Conservation (phyloP, 2,329 filamentous ascomycete species). For the Aspergillus tanneri region DNA sequence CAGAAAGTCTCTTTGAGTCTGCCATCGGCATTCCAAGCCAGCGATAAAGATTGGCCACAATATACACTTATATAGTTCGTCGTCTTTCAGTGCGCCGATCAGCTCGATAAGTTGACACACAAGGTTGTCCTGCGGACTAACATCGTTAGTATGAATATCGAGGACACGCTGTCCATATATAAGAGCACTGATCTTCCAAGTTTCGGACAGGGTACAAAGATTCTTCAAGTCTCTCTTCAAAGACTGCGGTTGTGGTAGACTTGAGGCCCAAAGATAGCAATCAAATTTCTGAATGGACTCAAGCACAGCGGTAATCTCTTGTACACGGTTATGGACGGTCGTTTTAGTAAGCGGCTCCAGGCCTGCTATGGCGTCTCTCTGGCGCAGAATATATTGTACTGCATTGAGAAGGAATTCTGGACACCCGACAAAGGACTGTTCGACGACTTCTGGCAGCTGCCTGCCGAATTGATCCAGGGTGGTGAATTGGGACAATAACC, state of each 20-base stretch:
- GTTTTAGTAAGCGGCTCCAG: constrained; percentile 3
- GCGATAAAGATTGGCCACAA: constrained; percentile 38
- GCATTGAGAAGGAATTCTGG: constrained; percentile 33
- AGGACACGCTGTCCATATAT: constrained; percentile 35
- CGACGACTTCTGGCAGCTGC: constrained; percentile 27
- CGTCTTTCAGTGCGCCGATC: constrained; percentile 25
- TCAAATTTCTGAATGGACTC: constrained; percentile 26
- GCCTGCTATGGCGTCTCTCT: constrained; percentile 25
- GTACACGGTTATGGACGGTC: constrained; percentile 6
- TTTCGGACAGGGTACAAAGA: constrained; percentile 28
- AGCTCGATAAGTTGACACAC: constrained; percentile 26
- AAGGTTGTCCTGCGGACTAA: constrained; percentile 19
- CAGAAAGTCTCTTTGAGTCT: constrained; percentile 25
- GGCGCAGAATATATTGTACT: constrained; percentile 28
- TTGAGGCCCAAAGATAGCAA: constrained; percentile 27
- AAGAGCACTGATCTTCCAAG: constrained; percentile 31
- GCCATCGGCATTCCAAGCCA: constrained; percentile 29
- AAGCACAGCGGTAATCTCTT: constrained; percentile 19
- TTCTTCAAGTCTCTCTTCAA: constrained; percentile 16
- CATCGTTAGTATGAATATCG: constrained; percentile 21
- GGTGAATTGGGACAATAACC: constrained; percentile 26
- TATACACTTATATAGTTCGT: constrained; percentile 34
- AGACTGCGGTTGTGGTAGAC: constrained; percentile 17
- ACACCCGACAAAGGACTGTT: constrained; percentile 39
- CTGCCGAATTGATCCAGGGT: constrained; percentile 14